Evolutionary conservation across 805 yeast genomes (phyloP), one percentile per base, ranked within the genome.

Genomic region (Metahyphopichia silvanorum): DNA sequence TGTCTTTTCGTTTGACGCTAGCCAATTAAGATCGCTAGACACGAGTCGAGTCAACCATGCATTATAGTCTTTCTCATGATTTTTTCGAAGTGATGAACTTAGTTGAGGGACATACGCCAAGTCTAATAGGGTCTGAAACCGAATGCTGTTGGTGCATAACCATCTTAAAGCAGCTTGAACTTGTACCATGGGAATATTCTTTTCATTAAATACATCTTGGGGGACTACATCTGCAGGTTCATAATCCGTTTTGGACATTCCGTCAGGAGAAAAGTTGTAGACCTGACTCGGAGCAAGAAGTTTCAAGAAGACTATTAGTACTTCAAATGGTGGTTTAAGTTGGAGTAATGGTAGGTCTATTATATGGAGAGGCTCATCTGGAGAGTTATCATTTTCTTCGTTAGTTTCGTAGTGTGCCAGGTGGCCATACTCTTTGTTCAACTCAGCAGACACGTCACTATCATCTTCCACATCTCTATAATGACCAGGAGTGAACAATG

Each of bases 281-380:
- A 72, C 69, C 15, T 63, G 65, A 14, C 66, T 67, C 0, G 76
- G 77, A 4, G 71, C 52, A 23, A 83, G 52, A 2, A 82, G 56
- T 27, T 60, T 53, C 3, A 84, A 52, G 1, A 80, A 45, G 2
- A 70, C 53, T 2, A 58, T 12, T 1, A 82, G 44, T 0, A 74
- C 77, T 1, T 39, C 48, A 5, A 51, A 51, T 1, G 85, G 76
- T 0, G 86, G 81, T 13, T 55, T 49, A 8, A 43, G 46, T 5
- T 58, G 55, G n/a, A 74, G 40, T 3, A 54, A 45, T 0, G 93
- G 91, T 2, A 83, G 55, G 46, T 84, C 91, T 4, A 80, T 59
- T 0, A 71, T 47, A 36, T 78, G 81, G 1, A 80, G 42, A 0
- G 71, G 69, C 1, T 51, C 51, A 11, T 29, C 27, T 16, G 16